Base-by-base conservation (phyloP, 805 yeast genomes). In the Cyberlindnera japonica region DNA sequence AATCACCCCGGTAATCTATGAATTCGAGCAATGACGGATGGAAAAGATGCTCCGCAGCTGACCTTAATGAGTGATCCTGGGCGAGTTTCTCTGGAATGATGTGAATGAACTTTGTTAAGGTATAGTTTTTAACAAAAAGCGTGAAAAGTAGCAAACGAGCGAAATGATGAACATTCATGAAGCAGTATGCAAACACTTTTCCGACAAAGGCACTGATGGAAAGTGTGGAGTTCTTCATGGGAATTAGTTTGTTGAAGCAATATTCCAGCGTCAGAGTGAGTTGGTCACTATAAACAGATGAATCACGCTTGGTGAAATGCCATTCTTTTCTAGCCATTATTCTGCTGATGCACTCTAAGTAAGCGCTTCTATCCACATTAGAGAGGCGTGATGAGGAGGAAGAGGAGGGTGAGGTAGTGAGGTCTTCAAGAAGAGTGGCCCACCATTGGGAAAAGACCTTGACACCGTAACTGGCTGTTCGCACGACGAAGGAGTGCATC, bases 141-240 rank as follows among this genome's bases (percentile, higher is more conserved):
- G 79, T 54, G 47, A 81, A 81, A 33, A 79, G 54, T 27, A 81
- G 56, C 2, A 82, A 78, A 34, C 64, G 64, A 15, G 77, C 68
- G 13, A 77, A 75, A 14, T 70, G 59, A 1, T 74, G 73, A 4
- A 80, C 51, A 39, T 68, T 56, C 50, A 74, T 69, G 44, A 71
- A 80, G 11, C 75, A 54, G 51, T 70, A 70, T 1, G 83, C 81
- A 60, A 79, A 78, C 3, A 77, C 67, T 56, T 81, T 81, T 1
- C 86, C 86, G 18, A 76, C 65, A 46, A 80, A 79, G 2, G 84
- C 55, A 33, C 44, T 52, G 10, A 53, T 20, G 5, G 49, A 35
- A 2, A 50, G 32, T 3, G 58, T 41, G 6, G 41, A 16, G 2
- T 41, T 40, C 37, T 54, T 54, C 35, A 50, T 16, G 12, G 43